Evolutionary conservation across 2,329 filamentous ascomycete species (phyloP), one percentile per base, ranked within the genome.

Genomic region (Sclerotinia glacialis): DNA sequence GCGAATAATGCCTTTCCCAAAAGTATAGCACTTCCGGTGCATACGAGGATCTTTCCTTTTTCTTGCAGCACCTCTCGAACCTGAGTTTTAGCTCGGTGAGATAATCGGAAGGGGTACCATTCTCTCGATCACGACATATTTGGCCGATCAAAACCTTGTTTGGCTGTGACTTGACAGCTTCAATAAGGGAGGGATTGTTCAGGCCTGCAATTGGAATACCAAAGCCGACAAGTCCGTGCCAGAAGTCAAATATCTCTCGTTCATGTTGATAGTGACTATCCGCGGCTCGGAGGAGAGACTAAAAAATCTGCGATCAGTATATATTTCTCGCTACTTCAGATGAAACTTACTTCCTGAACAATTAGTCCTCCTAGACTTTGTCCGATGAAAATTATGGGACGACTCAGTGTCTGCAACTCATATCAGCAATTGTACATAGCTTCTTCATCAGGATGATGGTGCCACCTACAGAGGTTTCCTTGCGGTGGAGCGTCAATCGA

Each of bases 351-450:
- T 5, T 62, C 58, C 37, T 66, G 56, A 5, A 66, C 42, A 26
- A 66, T 54, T 7, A 66, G 28, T 2, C 64, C 64, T 9, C 64
- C 64, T 2, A 66, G 58, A 42, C 64, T 66, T 18, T 66, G 58
- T 7, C 64, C 64, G n/a, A 66, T 66, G 12, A 66, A 66, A 5
- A 66, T 63, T 11, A 66, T 66, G 6, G 64, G 64, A 7, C 49
- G 58, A 21, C 42, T n/a, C 46, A 9, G 49, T 5, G 64, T 66
- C 64, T 66, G 8, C 21, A 2, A 12, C 12, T 18, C 1, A 14
- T 34, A n/a, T 60, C 14, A 52, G 23, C 28, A 16, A 21, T 14
- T 26, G 42, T 12, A 11, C 3, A 5, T 28, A 23, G 40, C 12
- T 5, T 5, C 14, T 34, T 42, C 1, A 21, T 5, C 2, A 14